Evolutionary conservation across 805 yeast species (phyloP).

Genomic region (Kluyveromyces aestuarii): DNA sequence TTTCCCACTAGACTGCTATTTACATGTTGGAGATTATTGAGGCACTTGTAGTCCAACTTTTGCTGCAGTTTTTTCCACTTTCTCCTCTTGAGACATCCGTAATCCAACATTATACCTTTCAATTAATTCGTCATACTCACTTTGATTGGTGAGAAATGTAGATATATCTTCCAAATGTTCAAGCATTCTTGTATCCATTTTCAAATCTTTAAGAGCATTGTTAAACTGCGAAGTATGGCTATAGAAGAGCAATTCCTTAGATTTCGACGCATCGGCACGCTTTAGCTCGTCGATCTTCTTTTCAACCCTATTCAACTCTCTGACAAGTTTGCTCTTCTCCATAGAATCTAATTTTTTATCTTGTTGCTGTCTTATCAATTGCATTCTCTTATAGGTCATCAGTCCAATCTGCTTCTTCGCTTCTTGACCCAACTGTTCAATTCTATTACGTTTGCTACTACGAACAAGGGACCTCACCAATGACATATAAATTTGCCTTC

Average conservation of each 20-base stretch:
- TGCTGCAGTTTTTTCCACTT: constrained; percentile 70
- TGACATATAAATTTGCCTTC: constrained; percentile 8
- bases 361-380: constrained; percentile 11
- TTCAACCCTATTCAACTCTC: constrained; percentile 8
- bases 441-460: constrained; percentile 13
- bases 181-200: constrained; percentile 3
- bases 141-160: constrained; percentile 58
- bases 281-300: constrained; percentile 11
- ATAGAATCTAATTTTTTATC: constrained; percentile 4
- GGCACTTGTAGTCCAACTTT: constrained; percentile 81
- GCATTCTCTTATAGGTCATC: constrained; percentile 17
- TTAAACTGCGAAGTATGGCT: constrained; percentile 11
- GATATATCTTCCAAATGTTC: constrained; percentile 49
- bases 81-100: constrained; percentile 67
- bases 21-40: constrained; percentile 11
- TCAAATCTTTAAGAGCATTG: constrained; percentile 6
- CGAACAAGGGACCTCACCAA: constrained; percentile 17
- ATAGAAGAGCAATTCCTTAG: constrained; percentile 11
- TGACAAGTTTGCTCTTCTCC: constrained; percentile 4
- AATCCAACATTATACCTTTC: constrained; percentile 85
- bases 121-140: constrained; percentile 66
- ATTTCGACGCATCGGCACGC: constrained; percentile 6
- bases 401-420: constrained; percentile 16
- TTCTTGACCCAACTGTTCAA: constrained; percentile 13
- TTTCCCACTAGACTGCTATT: not conserved